Percentiles rank a stretch among this genome's conserved stretches.
These are phyloP conservation scores for Acanthamoeba rhysodes DNA, from an alignment of 208 protist species.

Conservation along the genomic window DNA sequence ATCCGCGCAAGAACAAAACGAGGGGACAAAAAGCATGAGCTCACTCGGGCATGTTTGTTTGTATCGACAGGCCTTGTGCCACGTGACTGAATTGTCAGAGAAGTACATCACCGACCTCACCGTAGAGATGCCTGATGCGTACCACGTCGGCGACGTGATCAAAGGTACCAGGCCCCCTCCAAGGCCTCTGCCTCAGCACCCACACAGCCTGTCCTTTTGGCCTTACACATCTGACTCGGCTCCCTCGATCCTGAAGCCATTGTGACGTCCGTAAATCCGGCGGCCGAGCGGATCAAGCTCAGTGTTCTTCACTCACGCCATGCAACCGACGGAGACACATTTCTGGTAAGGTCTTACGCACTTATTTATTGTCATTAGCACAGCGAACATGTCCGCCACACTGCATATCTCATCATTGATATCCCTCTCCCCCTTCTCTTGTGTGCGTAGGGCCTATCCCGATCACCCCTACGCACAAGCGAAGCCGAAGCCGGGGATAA, in stretches of 20 bases:
- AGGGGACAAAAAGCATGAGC: no score
- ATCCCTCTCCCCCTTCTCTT: neutral
- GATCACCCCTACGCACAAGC: neutral
- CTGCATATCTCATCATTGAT: neutral
- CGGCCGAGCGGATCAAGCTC: conserved; percentile 44
- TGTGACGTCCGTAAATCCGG: neutral
- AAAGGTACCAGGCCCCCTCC: neutral
- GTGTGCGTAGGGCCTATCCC: neutral
- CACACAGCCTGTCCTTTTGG: neutral
- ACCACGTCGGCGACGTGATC: conserved; percentile 44
- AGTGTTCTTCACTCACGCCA: conserved; percentile 2
- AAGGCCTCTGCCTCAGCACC: neutral
- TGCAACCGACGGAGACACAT: neutral
- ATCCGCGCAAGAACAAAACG: neutral
- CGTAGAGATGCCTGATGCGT: conserved; percentile 63
- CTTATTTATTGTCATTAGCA: neutral
- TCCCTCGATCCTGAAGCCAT: neutral
- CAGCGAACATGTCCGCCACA: neutral
- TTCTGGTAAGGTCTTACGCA: neutral
- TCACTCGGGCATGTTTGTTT: neutral
- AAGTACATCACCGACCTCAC: conserved; percentile 58
- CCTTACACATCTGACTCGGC: no score
- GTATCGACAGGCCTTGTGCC: neutral
- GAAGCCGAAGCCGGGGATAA: neutral
- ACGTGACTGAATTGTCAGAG: conserved; percentile 46